A percentile compares a stretch with the other conserved stretches of the same genome.
These are phyloP conservation scores for Phanerochaete carnosa DNA, from an alignment of 768 basidiomycete species.

Conservation along the genomic window DNA sequence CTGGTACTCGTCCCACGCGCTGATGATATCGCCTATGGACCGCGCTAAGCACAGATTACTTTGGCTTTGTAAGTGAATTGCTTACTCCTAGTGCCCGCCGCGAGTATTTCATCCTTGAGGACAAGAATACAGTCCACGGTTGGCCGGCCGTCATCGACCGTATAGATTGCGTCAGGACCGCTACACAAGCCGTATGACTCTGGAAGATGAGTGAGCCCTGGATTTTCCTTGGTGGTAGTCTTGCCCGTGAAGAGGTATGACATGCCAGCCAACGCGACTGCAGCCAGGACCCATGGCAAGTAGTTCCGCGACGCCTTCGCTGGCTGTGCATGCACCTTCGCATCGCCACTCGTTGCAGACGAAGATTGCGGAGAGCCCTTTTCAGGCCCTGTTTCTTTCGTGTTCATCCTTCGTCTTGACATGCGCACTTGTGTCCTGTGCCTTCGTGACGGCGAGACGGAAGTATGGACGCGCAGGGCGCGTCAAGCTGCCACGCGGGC, in stretches of 20 bases:
- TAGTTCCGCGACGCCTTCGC: not conserved
- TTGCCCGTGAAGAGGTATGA: not conserved
- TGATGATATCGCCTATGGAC: constrained; percentile 19
- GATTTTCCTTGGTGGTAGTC: not conserved
- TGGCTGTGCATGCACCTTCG: not conserved
- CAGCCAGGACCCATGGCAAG: not conserved
- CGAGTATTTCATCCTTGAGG: constrained; percentile 41
- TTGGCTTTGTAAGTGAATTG: not conserved
- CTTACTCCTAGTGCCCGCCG: constrained; percentile 48
- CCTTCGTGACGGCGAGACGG: too few relatives aligned
- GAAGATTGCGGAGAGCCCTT: not conserved
- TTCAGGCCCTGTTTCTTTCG: not conserved
- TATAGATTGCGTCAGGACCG: constrained; percentile 52
- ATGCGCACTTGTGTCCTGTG: not conserved
- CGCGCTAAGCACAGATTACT: not conserved
- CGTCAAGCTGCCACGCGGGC: too few relatives aligned
- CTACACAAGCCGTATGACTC: constrained; percentile 59
- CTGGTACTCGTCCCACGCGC: constrained; percentile 25
- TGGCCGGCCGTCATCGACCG: constrained; percentile 54
- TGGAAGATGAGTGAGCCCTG: constrained; percentile 10
- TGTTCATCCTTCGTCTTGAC: constrained; percentile 1
- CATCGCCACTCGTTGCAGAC: not conserved
- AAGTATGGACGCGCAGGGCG: too few relatives aligned
- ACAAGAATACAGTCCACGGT: constrained; percentile 63
- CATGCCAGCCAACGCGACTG: not conserved